These are phyloP conservation scores for Penicillium sp. DNA, from an alignment of 2,329 filamentous ascomycete genomes.

Conservation along the genomic window DNA sequence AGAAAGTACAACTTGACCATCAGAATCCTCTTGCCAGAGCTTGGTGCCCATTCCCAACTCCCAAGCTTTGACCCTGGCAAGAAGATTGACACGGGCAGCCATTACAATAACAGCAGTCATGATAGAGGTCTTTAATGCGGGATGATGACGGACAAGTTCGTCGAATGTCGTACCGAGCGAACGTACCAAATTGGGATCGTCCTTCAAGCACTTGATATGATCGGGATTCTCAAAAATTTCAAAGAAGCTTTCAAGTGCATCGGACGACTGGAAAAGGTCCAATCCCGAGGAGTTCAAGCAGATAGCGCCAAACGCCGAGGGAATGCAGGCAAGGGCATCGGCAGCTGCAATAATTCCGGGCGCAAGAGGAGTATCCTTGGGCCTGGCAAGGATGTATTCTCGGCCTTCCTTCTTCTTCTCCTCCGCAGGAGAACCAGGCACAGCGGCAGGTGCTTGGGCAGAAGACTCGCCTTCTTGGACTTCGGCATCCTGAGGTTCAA, in stretches of 20 bases:
- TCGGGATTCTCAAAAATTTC: conserved; percentile 94
- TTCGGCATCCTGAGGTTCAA: conserved; percentile 24
- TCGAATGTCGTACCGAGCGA: conserved; percentile 85
- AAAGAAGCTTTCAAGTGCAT: conserved; percentile 82
- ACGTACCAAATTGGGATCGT: conserved; percentile 70
- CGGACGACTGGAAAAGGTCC: conserved; percentile 80
- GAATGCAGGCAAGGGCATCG: conserved; percentile 85
- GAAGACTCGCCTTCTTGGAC: conserved; percentile 35
- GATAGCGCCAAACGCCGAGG: conserved; percentile 87
- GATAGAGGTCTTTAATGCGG: conserved; percentile 75
- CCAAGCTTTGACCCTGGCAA: conserved; percentile 71
- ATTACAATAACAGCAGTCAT: conserved; percentile 85
- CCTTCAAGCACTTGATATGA: conserved; percentile 82
- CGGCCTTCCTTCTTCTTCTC: conserved; percentile 28
- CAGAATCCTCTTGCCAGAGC: conserved; percentile 64
- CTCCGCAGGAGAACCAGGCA: conserved; percentile 24
- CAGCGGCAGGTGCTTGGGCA: conserved; percentile 41
- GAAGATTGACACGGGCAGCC: conserved; percentile 75
- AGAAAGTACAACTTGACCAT: conserved; percentile 62
- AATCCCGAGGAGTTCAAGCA: conserved; percentile 87
- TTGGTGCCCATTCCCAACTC: conserved; percentile 75
- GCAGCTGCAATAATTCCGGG: conserved; percentile 79
- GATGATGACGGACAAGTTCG: conserved; percentile 92
- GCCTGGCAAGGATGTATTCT: conserved; percentile 36
- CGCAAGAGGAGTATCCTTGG: conserved; percentile 50